Evolutionary conservation across 2,329 filamentous ascomycete genomes (phyloP).

Genomic region (Colletotrichum tropicicola): DNA sequence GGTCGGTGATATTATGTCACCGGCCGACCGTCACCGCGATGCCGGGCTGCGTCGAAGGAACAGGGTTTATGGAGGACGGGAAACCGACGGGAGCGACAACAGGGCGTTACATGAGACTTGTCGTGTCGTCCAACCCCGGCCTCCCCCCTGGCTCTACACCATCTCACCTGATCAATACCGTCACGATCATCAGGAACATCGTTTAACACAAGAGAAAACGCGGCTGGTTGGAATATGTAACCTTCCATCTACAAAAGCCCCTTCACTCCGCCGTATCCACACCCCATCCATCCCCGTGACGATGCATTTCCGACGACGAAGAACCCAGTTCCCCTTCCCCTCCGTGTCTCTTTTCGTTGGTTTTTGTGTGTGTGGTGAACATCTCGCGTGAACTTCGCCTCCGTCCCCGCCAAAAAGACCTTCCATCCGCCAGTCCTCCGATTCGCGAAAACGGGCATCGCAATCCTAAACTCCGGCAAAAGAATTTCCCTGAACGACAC

Average conservation of each 20-base stretch:
- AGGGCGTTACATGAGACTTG: no score
- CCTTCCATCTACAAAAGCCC: slow-evolving; percentile 31
- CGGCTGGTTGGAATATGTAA: slow-evolving; percentile 28
- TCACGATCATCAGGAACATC: not conserved
- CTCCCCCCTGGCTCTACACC: no score
- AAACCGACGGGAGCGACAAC: no score
- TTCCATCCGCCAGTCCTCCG: slow-evolving; percentile 22
- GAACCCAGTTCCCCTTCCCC: not conserved
- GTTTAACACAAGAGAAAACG: slow-evolving; percentile 9
- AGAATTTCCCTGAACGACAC: slow-evolving; percentile 27
- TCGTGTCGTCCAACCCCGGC: no score
- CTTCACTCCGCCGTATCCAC: slow-evolving; percentile 21
- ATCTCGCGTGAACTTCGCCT: slow-evolving; percentile 21
- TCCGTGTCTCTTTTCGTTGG: slow-evolving; percentile 4
- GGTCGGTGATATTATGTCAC: no score
- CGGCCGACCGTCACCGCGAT: no score
- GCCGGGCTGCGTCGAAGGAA: no score
- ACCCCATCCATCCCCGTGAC: slow-evolving; percentile 1
- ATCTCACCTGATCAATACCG: not conserved
- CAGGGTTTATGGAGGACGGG: no score
- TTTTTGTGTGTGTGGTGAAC: slow-evolving; percentile 6
- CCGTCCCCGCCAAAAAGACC: slow-evolving; percentile 11
- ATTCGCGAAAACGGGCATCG: slow-evolving; percentile 28
- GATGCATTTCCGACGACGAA: slow-evolving; percentile 26
- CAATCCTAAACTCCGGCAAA: slow-evolving; percentile 33